Evolutionary conservation across 2,329 filamentous ascomycete species (phyloP).

Genomic region (Colletotrichum scovillei): DNA sequence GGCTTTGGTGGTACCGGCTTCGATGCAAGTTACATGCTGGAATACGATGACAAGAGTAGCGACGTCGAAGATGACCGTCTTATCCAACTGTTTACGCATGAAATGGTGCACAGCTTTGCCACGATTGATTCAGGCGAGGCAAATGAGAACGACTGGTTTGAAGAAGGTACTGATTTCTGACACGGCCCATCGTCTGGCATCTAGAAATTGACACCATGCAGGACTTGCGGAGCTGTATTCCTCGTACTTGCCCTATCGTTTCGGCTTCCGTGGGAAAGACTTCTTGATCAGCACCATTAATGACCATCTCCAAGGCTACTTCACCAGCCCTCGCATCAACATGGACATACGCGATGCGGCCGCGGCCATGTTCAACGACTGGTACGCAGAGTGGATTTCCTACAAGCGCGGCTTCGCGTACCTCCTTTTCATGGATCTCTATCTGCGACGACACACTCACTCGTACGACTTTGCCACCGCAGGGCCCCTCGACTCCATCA

Average conservation of each 20-base stretch:
- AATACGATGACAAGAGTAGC: constrained; percentile 27
- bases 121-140: constrained; percentile 20
- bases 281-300: constrained; percentile 30
- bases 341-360: constrained; percentile 21
- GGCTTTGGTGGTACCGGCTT: constrained; percentile 32
- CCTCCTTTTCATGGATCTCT: constrained; percentile 16
- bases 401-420: constrained; percentile 23
- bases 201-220: neutral
- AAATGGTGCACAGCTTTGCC: constrained; percentile 37
- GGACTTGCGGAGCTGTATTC: constrained; percentile 34
- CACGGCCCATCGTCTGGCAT: neutral
- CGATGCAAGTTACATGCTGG: constrained; percentile 29
- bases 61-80: constrained; percentile 18
- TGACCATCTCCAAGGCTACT: constrained; percentile 26
- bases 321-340: constrained; percentile 26
- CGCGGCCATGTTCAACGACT: constrained; percentile 29
- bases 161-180: constrained; percentile 19
- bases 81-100: constrained; percentile 26
- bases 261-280: constrained; percentile 24
- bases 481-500: constrained; percentile 5
- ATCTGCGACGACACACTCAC: neutral
- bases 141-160: constrained; percentile 34
- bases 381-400: constrained; percentile 34
- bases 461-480: neutral
- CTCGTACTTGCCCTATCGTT: constrained; percentile 32